Percentiles rank a stretch among this genome's conserved stretches.
These are phyloP conservation scores for Phaseolus lunatus DNA, from an alignment of 306 rosid genomes.

Conservation along the genomic window DNA sequence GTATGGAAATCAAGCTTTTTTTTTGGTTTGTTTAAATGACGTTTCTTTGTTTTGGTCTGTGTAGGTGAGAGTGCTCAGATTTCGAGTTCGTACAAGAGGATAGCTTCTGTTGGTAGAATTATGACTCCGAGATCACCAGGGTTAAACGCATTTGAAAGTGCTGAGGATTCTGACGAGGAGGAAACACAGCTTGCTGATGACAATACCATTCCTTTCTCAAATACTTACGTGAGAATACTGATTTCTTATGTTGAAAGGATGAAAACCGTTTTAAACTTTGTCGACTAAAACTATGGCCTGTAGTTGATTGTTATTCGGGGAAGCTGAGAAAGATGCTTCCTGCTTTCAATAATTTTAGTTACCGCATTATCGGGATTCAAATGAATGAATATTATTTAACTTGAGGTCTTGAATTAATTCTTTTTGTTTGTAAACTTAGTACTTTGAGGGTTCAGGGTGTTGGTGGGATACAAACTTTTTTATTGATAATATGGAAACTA, in stretches of 20 bases:
- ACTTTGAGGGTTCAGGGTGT: conserved; percentile 28
- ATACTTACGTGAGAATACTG: conserved; percentile 48
- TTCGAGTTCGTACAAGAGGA: conserved; percentile 54
- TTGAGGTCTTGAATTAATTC: background rate
- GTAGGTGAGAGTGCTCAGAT: conserved; percentile 52
- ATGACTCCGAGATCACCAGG: conserved; percentile 66
- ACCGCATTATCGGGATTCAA: background rate
- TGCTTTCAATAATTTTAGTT: conserved; percentile 21
- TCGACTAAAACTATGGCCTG: background rate
- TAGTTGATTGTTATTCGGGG: conserved; percentile 21
- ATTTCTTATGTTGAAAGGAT: conserved; percentile 12
- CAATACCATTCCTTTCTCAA: conserved; percentile 48
- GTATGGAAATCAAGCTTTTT: background rate
- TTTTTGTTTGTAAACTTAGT: background rate
- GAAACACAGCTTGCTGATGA: conserved; percentile 62
- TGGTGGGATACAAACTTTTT: conserved; percentile 21
- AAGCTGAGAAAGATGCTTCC: conserved; percentile 13
- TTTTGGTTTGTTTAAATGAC: background rate
- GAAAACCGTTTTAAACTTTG: background rate
- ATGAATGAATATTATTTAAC: background rate
- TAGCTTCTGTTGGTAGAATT: conserved; percentile 62
- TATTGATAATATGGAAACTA: conserved; percentile 21
- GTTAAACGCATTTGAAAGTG: conserved; percentile 53
- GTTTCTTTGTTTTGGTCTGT: conserved; percentile 35
- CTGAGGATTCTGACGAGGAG: conserved; percentile 75